Evolutionary conservation across 345 rosid genomes (phyloP).

Genomic region (Linum trigynum): DNA sequence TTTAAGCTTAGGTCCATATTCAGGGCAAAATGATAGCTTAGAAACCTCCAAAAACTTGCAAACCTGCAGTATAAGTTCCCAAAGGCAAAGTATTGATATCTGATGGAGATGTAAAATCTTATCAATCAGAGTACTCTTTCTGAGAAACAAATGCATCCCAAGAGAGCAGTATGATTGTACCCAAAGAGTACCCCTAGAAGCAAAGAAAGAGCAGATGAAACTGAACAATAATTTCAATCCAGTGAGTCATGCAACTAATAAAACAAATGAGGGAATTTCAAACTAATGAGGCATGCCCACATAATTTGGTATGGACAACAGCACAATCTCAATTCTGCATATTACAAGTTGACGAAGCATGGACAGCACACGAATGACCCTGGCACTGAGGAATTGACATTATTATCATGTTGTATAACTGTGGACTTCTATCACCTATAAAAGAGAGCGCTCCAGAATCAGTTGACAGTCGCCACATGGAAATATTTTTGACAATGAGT

Average conservation of each 20-base stretch:
- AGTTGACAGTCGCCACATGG: background rate
- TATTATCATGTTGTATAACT: background rate
- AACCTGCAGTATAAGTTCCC: constrained; percentile 44
- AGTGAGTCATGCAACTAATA: background rate
- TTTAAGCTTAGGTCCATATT: constrained; percentile 95
- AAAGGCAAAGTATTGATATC: constrained; percentile 11
- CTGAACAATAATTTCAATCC: background rate
- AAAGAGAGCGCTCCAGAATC: background rate
- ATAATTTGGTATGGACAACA: background rate
- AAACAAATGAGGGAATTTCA: background rate
- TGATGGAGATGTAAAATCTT: background rate
- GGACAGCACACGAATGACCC: background rate
- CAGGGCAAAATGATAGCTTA: constrained; percentile 78
- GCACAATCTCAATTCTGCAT: background rate
- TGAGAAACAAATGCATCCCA: background rate
- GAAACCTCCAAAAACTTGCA: constrained; percentile 99
- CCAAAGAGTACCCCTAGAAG: background rate
- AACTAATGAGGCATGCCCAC: background rate
- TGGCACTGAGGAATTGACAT: background rate
- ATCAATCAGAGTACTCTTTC: background rate
- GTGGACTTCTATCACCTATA: too few relatives aligned
- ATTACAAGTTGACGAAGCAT: background rate
- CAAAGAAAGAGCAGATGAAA: background rate
- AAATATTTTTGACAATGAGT: too few relatives aligned
- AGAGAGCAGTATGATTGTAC: background rate